Conservation (phyloP, 2,329 filamentous ascomycete species). For the Colletotrichum liaoningense region DNA sequence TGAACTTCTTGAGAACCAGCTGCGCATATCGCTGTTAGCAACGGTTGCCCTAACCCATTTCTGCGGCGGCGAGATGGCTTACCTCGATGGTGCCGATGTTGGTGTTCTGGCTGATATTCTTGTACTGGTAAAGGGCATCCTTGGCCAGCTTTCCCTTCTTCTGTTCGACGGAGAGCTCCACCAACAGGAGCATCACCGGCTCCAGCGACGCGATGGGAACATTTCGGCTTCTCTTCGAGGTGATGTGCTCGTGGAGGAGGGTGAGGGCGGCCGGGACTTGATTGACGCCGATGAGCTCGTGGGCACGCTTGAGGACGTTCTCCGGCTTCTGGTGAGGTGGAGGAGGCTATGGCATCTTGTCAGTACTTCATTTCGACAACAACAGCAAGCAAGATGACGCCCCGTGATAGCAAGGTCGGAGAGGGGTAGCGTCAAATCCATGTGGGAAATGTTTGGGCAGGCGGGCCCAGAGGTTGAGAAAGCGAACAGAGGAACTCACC, state of each 20-base stretch:
- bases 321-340: constrained; percentile 97
- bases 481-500: constrained; percentile 36
- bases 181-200: constrained; percentile 97
- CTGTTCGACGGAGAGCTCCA: constrained; percentile 95
- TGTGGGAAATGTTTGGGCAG: constrained; percentile 13
- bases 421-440: constrained; percentile 32
- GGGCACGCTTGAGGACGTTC: constrained; percentile 98
- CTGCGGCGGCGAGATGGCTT: constrained; percentile 36
- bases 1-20: constrained; percentile 97
- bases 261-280: constrained; percentile 92
- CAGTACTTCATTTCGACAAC: constrained; percentile 37
- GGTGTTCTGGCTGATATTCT: constrained; percentile 99
- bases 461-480: neutral
- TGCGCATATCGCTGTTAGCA: constrained; percentile 46
- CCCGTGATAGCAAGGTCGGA: constrained; percentile 72
- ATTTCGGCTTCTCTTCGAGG: constrained; percentile 97
- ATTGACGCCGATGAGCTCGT: constrained; percentile 98
- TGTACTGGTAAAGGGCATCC: constrained; percentile 99
- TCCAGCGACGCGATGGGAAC: constrained; percentile 95
- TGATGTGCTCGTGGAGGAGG: constrained; percentile 98
- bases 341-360: constrained; percentile 75
- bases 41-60: neutral
- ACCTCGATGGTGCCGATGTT: constrained; percentile 98
- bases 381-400: constrained; percentile 18
- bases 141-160: constrained; percentile 99